These are phyloP conservation scores for Plasmodium coatneyi DNA, from an alignment of 169 alveolate genomes.

Conservation along the genomic window DNA sequence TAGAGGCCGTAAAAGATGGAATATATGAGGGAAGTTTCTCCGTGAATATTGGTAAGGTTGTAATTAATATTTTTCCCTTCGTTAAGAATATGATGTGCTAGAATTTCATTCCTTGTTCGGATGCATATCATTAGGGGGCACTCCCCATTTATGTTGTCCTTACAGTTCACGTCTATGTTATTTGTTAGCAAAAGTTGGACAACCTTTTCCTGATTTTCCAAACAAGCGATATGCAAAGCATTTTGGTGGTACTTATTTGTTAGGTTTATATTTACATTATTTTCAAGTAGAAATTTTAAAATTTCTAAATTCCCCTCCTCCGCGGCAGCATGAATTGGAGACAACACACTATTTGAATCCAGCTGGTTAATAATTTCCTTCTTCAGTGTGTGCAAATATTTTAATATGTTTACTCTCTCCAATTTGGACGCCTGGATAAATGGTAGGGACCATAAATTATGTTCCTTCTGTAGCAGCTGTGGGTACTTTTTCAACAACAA, in stretches of 20 bases:
- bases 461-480: constrained; percentile 85
- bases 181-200: constrained; percentile 66
- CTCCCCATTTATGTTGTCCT: constrained; percentile 86
- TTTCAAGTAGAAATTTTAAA: constrained; percentile 75
- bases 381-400: constrained; percentile 72
- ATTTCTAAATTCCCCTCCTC: constrained; percentile 87
- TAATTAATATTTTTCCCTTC: constrained; percentile 79
- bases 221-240: constrained; percentile 83
- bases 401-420: constrained; percentile 76
- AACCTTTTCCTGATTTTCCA: constrained; percentile 79
- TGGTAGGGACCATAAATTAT: constrained; percentile 89
- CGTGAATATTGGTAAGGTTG: constrained; percentile 74
- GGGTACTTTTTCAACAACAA: constrained; percentile 85
- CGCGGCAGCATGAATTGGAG: constrained; percentile 87
- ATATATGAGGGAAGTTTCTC: constrained; percentile 72
- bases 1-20: constrained; percentile 72
- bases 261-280: constrained; percentile 78
- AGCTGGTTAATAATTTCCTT: constrained; percentile 70
- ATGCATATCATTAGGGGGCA: constrained; percentile 89
- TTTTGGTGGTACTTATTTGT: constrained; percentile 80
- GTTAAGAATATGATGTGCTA: constrained; percentile 82
- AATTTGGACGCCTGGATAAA: constrained; percentile 84
- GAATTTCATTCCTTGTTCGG: constrained; percentile 85
- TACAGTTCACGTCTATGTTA: constrained; percentile 77
- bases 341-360: constrained; percentile 75